Evolutionary conservation across 2,329 filamentous ascomycete genomes (phyloP).

Genomic region (Diaporthe capsici): DNA sequence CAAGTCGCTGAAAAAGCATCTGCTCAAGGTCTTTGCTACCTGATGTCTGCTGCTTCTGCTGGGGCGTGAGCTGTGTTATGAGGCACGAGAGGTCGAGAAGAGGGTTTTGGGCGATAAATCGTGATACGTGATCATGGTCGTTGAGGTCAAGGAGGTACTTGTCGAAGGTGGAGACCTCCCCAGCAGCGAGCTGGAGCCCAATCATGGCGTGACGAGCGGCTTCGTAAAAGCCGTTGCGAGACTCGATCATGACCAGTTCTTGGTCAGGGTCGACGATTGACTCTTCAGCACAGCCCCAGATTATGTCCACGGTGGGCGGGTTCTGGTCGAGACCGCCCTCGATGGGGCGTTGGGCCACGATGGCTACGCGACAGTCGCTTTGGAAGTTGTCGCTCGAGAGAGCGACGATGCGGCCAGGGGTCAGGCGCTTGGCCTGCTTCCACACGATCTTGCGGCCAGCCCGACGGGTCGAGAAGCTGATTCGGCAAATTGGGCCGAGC

Average conservation of each 20-base stretch:
- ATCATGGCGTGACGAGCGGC: slow-evolving; percentile 79
- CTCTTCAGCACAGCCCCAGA: slow-evolving; percentile 74
- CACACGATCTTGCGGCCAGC: slow-evolving; percentile 78
- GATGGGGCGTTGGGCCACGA: slow-evolving; percentile 79
- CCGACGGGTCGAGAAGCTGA: slow-evolving; percentile 79
- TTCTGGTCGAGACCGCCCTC: slow-evolving; percentile 71
- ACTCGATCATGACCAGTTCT: slow-evolving; percentile 85
- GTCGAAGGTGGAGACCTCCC: slow-evolving; percentile 71
- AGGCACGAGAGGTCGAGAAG: slow-evolving; percentile 53
- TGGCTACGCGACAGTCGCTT: slow-evolving; percentile 76
- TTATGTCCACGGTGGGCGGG: slow-evolving; percentile 82
- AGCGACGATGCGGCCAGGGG: slow-evolving; percentile 66
- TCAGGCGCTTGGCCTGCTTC: slow-evolving; percentile 65
- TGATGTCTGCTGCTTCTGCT: neutral
- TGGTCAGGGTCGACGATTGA: slow-evolving; percentile 76
- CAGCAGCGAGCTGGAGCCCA: slow-evolving; percentile 74
- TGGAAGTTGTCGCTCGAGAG: slow-evolving; percentile 74
- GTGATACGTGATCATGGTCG: slow-evolving; percentile 48
- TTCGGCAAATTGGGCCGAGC: slow-evolving; percentile 74
- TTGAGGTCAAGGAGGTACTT: slow-evolving; percentile 71
- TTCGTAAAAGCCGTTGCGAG: slow-evolving; percentile 82
- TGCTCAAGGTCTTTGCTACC: slow-evolving; percentile 22
- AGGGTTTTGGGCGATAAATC: slow-evolving; percentile 50
- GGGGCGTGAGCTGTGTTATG: slow-evolving; percentile 47
- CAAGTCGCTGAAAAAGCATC: neutral